These are phyloP conservation scores for Moesziomyces parantarcticus DNA, from an alignment of 1,284 basidiomycete genomes.

Conservation along the genomic window DNA sequence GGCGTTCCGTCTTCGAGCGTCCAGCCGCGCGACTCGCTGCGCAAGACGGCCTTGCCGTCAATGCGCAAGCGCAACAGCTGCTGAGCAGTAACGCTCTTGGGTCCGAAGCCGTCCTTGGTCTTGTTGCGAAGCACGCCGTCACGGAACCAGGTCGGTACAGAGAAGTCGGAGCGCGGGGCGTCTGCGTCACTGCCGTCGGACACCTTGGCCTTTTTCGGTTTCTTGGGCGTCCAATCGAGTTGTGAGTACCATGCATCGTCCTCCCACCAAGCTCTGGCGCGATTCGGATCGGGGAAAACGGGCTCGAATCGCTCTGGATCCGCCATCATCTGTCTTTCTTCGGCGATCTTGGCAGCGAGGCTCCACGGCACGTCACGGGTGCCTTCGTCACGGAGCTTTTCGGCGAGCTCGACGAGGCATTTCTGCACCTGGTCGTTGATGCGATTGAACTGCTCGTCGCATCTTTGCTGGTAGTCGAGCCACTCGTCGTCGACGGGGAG, in stretches of 20 bases:
- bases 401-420: slow-evolving; percentile 78
- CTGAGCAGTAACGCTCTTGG: slow-evolving; percentile 34
- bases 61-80: slow-evolving; percentile 49
- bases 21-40: slow-evolving; percentile 21
- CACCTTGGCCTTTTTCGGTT: slow-evolving; percentile 72
- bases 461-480: slow-evolving; percentile 81
- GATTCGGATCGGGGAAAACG: slow-evolving; percentile 35
- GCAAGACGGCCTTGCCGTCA: slow-evolving; percentile 43
- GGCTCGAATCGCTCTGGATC: slow-evolving; percentile 25
- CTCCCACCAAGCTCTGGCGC: slow-evolving; percentile 72
- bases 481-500: slow-evolving; percentile 90
- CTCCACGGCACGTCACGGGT: slow-evolving; percentile 49
- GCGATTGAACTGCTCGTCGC: slow-evolving; percentile 81
- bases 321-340: slow-evolving; percentile 20
- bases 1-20: slow-evolving; percentile 32
- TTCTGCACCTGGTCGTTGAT: slow-evolving; percentile 80
- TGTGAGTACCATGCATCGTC: slow-evolving; percentile 88
- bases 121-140: slow-evolving; percentile 49
- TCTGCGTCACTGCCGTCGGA: slow-evolving; percentile 8
- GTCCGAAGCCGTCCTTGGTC: slow-evolving; percentile 30
- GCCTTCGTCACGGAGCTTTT: slow-evolving; percentile 69
- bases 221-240: slow-evolving; percentile 94
- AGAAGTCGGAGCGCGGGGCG: slow-evolving; percentile 13
- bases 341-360: slow-evolving; percentile 61
- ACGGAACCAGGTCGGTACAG: slow-evolving; percentile 57